Evolutionary conservation across 2,329 filamentous ascomycete genomes (phyloP).

Genomic region (Aspergillus sp.): DNA sequence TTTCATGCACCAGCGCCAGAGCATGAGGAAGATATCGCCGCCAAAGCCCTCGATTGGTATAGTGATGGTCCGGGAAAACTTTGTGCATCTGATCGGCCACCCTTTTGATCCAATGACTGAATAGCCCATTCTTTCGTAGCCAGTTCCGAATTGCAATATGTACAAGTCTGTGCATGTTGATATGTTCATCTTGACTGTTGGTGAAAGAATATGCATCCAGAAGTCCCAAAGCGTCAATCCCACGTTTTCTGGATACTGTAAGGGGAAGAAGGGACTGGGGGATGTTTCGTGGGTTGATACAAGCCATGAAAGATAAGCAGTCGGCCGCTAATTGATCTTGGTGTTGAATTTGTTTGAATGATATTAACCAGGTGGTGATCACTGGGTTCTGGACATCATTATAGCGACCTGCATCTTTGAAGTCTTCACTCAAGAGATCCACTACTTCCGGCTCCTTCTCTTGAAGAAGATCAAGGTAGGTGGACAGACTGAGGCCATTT

Average conservation of each 20-base stretch:
- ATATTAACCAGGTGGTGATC: constrained; percentile 10
- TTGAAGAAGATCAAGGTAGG: constrained; percentile 6
- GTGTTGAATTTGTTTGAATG: constrained; percentile 10
- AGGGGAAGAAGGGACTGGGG: constrained; percentile 9
- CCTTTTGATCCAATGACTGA: neutral
- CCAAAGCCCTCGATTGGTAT: constrained; percentile 7
- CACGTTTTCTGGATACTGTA: neutral
- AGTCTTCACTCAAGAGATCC: constrained; percentile 8
- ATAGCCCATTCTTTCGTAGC: constrained; percentile 4
- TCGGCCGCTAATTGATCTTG: constrained; percentile 1
- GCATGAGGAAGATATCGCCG: constrained; percentile 11
- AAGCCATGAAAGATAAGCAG: constrained; percentile 12
- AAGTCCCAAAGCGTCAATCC: constrained; percentile 8
- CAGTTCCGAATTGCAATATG: constrained; percentile 11
- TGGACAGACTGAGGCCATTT: neutral
- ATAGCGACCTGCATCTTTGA: constrained; percentile 10
- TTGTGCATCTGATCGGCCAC: constrained; percentile 2
- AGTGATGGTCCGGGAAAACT: constrained; percentile 4
- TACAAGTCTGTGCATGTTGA: constrained; percentile 11
- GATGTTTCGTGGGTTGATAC: constrained; percentile 9
- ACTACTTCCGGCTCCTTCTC: constrained; percentile 3
- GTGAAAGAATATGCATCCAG: constrained; percentile 11
- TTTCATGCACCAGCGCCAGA: neutral
- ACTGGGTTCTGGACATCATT: constrained; percentile 8
- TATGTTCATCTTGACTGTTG: constrained; percentile 1